These are phyloP conservation scores for Talaromyces amestolkiae DNA, from an alignment of 2,329 filamentous ascomycete species.

Conservation along the genomic window DNA sequence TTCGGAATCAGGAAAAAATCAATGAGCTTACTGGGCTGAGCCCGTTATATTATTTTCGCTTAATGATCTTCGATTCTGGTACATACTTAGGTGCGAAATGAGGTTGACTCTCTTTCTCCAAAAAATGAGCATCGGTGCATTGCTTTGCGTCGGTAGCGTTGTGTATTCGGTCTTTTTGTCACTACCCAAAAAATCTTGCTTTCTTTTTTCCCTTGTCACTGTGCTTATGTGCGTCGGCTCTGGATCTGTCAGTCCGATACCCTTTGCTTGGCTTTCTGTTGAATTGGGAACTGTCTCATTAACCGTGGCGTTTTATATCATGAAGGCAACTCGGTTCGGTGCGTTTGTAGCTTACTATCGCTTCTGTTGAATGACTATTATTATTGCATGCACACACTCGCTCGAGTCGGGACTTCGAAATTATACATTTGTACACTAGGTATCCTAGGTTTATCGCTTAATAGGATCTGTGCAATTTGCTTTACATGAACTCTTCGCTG, in stretches of 20 bases:
- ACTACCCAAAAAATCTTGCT: not conserved
- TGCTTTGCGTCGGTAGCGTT: not conserved
- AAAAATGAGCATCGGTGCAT: slow-evolving; percentile 16
- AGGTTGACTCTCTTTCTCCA: slow-evolving; percentile 3
- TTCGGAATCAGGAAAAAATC: slow-evolving; percentile 47
- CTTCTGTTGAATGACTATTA: not conserved
- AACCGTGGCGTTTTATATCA: slow-evolving; percentile 11
- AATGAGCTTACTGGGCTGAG: slow-evolving; percentile 34
- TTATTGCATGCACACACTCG: not conserved
- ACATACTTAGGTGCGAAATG: slow-evolving; percentile 15
- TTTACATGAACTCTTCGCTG: not conserved
- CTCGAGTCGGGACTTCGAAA: not conserved
- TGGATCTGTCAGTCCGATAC: slow-evolving; percentile 7
- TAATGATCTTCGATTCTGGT: slow-evolving; percentile 16
- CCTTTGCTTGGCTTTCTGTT: not conserved
- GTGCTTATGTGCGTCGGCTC: slow-evolving; percentile 1
- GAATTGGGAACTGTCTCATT: not conserved
- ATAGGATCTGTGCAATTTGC: not conserved
- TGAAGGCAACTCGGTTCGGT: not conserved
- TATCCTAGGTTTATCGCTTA: slow-evolving; percentile 2
- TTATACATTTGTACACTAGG: slow-evolving; percentile 13
- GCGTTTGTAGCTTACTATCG: not conserved
- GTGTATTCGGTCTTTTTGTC: slow-evolving; percentile 11
- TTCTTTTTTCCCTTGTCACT: not conserved
- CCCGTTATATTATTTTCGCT: not conserved